Base-by-base conservation (phyloP, 2,329 filamentous ascomycete genomes). In the Xylariaceae sp. region DNA sequence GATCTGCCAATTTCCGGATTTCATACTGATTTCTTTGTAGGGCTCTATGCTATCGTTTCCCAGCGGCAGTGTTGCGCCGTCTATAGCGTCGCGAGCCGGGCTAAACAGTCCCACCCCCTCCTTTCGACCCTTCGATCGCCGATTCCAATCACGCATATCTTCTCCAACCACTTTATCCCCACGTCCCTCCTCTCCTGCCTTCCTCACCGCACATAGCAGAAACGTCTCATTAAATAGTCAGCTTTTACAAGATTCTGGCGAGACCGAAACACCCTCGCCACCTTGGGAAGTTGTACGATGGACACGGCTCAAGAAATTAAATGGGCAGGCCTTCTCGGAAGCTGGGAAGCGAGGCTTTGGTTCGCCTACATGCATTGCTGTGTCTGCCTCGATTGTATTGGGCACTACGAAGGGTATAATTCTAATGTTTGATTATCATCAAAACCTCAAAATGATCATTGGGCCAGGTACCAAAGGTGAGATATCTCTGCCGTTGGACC, bases 211-310 rank as follows among this genome's bases (percentile, higher is more conserved):
- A 2, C 89, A 94, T 67, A 95, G 90, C 51, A 85, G 91, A 52
- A 88, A 90, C 64, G 86, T 84, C 1, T 96, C 92, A 1, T 66
- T 91, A 26, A 86, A 80, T 44, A 95, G 89, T 63, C 84, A 89
- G 62, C 71, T 88, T 8, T 67, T 85, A 3, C 68, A 79, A 11
- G 84, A 86, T 55, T 71, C 80, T 43, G 76, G 84, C 50, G 87
- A 88, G 47, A 76, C 80, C 27, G 88, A 92, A 60, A 83, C 85
- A 1, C 80, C 84, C 2, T 85, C 89, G 52, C 84, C 89, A 4
- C 94, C 94, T 1, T 99, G 94, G 95, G 94, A 99, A 67, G 91
- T 97, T 51, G 88, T 99, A 56, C 82, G 91, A 67, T 99, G 95
- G 95, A 97, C 90, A 1, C 94, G 88, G 68, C 74, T 99, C 54